Evolutionary conservation across 2,329 filamentous ascomycete genomes (phyloP), one percentile per base, ranked within the genome.

Genomic region (Arthrobotrys entomopaga): DNA sequence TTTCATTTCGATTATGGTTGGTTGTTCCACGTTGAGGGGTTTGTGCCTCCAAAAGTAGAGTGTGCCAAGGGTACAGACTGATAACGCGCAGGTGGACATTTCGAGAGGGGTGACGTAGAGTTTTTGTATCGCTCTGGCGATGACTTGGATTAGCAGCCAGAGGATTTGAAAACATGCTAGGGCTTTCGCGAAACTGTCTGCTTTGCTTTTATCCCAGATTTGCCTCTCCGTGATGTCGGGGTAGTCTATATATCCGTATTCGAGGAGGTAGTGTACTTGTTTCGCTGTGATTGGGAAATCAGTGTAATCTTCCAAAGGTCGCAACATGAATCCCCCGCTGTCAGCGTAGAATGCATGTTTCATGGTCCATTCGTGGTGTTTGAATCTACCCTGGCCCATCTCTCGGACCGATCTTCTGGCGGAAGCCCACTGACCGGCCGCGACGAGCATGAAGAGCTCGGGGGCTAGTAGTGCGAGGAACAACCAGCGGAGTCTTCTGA

Each of bases 301-400:
- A 34, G 2, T 34, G 29, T 34, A 38, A 16, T 57, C 79, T 16
- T 82, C 81, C 0, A 75, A 77, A 8, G 78, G 77, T 8, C 79
- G 61, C 0, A 84, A 77, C 0, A 80, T 34, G 59, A 83, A 80
- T 2, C 83, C 82, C 0, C 83, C 83, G 79, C 82, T 82, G 56
- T 83, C 81, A 2, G 80, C 82, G 63, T 80, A 82, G 72, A 84
- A 84, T 0, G 80, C 82, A 60, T 84, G 80, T 8, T 63, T 80
- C 53, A 82, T 77, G 0, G 81, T 83, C 83, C 83, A 84, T 2
- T 79, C 50, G 29, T 34, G 29, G 29, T 34, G 29, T 15, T 59
- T 16, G 29, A 34, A 40, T 10, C 38, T 20, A 34, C 53, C 43
- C 2, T 43, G 75, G 46, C n/a, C 67, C 63, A 69, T 69, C 42